Percentiles rank a stretch among this genome's conserved stretches.
These are phyloP conservation scores for Amaranthus tricolor DNA, from an alignment of 179 eudicot genomes.

Conservation along the genomic window DNA sequence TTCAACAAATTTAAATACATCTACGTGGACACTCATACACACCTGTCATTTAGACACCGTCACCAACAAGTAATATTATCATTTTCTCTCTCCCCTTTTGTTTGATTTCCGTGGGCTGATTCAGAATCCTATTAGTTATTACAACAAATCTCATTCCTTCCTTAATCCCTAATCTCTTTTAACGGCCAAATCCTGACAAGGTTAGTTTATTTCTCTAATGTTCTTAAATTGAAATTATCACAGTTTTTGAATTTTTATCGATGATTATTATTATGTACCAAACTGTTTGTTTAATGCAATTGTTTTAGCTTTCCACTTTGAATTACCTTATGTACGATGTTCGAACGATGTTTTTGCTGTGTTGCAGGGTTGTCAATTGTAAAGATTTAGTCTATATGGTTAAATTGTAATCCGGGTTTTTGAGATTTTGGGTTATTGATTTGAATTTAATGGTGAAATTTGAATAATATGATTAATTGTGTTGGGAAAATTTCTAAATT, in stretches of 20 bases:
- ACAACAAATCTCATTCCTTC: not conserved
- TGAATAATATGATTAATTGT: constrained; percentile 15
- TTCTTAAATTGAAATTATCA: not conserved
- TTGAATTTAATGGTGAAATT: not conserved
- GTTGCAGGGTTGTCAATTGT: constrained; percentile 17
- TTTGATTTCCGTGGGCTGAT: not conserved
- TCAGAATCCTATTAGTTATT: not conserved
- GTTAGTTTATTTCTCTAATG: constrained; percentile 15
- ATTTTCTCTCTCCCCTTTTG: constrained; percentile 3
- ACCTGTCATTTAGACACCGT: not conserved
- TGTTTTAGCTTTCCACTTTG: not conserved
- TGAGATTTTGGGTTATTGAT: constrained; percentile 6
- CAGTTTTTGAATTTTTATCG: not conserved
- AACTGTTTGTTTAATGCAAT: not conserved
- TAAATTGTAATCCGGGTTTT: constrained; percentile 18
- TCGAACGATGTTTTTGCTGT: not conserved
- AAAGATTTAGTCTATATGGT: not conserved
- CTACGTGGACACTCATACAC: not conserved
- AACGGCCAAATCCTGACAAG: constrained; percentile 11
- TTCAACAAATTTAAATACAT: not conserved
- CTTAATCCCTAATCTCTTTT: not conserved
- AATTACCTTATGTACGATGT: not conserved
- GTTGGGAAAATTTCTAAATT: constrained; percentile 12
- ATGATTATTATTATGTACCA: too few species aligned
- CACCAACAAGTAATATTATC: constrained; percentile 7